Conservation (phyloP, 1,139 yeast species). For the Pichia sp. region DNA sequence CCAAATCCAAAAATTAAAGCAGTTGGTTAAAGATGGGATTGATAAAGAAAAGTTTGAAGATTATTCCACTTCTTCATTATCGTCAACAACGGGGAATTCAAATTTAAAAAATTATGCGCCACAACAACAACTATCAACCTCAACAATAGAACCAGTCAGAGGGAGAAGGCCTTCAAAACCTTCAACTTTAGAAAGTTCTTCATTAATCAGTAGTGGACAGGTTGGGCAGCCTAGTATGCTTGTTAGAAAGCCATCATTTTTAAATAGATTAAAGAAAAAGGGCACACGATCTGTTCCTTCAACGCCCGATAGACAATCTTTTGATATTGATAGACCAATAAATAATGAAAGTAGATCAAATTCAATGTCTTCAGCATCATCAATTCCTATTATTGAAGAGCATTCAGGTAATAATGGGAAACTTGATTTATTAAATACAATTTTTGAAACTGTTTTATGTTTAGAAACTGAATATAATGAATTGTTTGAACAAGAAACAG, state of each 20-base stretch:
- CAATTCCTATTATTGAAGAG: background rate
- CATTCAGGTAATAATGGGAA: background rate
- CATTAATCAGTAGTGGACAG: background rate
- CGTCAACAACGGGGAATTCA: background rate
- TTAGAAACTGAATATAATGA: constrained; percentile 6
- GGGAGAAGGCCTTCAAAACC: background rate
- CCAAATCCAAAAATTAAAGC: constrained; percentile 15
- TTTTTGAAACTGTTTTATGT: constrained; percentile 4
- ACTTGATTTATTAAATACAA: background rate
- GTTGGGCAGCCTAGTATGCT: background rate
- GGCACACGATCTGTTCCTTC: constrained; percentile 7
- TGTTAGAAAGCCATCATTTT: constrained; percentile 5
- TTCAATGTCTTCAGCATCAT: background rate
- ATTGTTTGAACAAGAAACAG: constrained; percentile 7
- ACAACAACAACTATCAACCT: background rate
- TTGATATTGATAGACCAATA: background rate
- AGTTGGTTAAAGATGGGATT: constrained; percentile 8
- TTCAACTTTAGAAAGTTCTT: background rate
- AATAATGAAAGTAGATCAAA: background rate
- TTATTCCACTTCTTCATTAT: background rate
- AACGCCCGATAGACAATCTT: constrained; percentile 2
- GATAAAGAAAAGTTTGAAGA: background rate
- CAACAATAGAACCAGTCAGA: background rate
- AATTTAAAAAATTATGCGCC: background rate
- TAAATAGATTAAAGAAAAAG: constrained; percentile 6